phyloP scores from a whole-genome alignment of 2,329 filamentous ascomycete genomes.

The Pestalotiopsis fici region DNA sequence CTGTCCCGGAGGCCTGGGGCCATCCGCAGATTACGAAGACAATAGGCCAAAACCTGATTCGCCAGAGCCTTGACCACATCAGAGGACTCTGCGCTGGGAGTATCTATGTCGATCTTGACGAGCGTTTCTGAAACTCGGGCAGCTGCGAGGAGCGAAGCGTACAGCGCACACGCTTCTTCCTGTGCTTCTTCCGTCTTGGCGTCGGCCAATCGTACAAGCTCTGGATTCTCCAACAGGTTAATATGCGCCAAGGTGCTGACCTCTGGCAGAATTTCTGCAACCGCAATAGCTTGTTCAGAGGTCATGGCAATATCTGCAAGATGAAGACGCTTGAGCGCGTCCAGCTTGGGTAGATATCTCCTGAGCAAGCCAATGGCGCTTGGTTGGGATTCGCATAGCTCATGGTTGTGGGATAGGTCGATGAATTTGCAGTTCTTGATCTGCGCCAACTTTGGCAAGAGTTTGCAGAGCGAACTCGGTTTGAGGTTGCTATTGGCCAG shows the following conservation, averaged over 20 bases:
- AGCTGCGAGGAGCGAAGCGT: conserved; percentile 87
- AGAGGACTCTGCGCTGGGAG: conserved; percentile 77
- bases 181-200: conserved; percentile 78
- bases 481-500: conserved; percentile 83
- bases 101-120: conserved; percentile 88
- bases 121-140: conserved; percentile 81
- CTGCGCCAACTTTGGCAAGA: conserved; percentile 73
- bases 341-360: conserved; percentile 80
- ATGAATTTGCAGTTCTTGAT: conserved; percentile 81
- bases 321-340: conserved; percentile 79
- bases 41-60: conserved; percentile 94
- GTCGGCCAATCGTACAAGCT: conserved; percentile 69
- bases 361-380: conserved; percentile 74
- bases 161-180: conserved; percentile 92
- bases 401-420: conserved; percentile 87
- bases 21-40: conserved; percentile 85
- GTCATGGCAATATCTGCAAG: conserved; percentile 82
- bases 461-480: conserved; percentile 68
- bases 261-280: conserved; percentile 90
- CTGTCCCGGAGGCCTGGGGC: conserved; percentile 52
- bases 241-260: conserved; percentile 80
- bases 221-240: conserved; percentile 80
- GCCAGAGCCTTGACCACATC: conserved; percentile 91
- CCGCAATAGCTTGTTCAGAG: conserved; percentile 84
- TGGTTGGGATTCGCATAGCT: conserved; percentile 73